Conservation (phyloP, 495 filamentous ascomycete species). For the Tuber melanosporum region DNA sequence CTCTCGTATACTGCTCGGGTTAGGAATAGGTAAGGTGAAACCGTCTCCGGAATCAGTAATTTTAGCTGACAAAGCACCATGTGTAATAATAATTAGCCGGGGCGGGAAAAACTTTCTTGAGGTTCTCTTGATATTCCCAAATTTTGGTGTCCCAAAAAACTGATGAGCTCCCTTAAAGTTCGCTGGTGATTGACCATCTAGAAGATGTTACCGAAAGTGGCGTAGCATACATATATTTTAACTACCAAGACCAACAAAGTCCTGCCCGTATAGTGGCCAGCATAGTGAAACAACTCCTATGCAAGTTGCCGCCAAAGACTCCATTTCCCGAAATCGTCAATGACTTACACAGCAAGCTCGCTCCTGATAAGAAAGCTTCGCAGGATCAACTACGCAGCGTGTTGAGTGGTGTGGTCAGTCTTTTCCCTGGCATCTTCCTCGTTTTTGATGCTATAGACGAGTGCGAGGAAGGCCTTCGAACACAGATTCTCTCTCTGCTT, state of each 20-base stretch:
- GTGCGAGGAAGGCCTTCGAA: conserved; percentile 17
- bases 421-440: conserved; percentile 17
- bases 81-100: conserved; percentile 17
- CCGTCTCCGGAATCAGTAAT: neutral
- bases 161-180: conserved; percentile 4
- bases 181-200: conserved; percentile 18
- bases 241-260: conserved; percentile 27
- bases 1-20: conserved; percentile 21
- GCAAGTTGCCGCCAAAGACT: neutral
- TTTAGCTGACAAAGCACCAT: conserved; percentile 6
- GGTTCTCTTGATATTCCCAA: conserved; percentile 5
- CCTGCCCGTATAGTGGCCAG: conserved; percentile 17
- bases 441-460: conserved; percentile 31
- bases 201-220: conserved; percentile 10
- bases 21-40: conserved; percentile 25
- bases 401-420: conserved; percentile 5
- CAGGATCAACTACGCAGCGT: conserved; percentile 12
- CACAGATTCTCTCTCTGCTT: conserved; percentile 17
- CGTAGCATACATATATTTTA: conserved; percentile 28
- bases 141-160: neutral
- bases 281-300: conserved; percentile 17
- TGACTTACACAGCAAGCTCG: neutral
- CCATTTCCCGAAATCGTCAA: neutral
- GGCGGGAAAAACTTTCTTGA: conserved; percentile 30
- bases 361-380: neutral